A percentile compares a stretch with the other conserved stretches of the same genome.
Evolutionary conservation across 768 basidiomycete species (phyloP).

Genomic region (Russula vinacea): DNA sequence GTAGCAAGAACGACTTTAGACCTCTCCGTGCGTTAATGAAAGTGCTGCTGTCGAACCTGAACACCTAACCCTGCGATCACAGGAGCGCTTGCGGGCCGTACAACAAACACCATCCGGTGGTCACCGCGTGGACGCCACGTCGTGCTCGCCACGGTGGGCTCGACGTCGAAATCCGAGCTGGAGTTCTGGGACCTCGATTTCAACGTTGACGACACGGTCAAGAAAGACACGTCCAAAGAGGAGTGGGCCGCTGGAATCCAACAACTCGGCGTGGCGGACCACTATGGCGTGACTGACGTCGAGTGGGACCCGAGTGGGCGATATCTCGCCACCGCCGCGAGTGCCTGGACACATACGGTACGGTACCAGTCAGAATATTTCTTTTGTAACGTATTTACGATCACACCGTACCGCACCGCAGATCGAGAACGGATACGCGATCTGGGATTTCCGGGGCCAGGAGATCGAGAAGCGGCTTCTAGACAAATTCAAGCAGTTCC

Average conservation of each 20-base stretch:
- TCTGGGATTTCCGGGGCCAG: slow-evolving; percentile 99
- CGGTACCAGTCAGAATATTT: slow-evolving; percentile 30
- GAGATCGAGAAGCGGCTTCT: slow-evolving; percentile 84
- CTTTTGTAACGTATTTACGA: neutral
- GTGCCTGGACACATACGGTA: slow-evolving; percentile 93
- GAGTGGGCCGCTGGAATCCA: slow-evolving; percentile 90
- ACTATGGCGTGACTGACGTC: slow-evolving; percentile 95
- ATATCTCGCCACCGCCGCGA: slow-evolving; percentile 89
- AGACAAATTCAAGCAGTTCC: slow-evolving; percentile 97
- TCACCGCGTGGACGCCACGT: slow-evolving; percentile 95
- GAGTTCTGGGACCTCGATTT: slow-evolving; percentile 99
- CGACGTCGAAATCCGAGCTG: slow-evolving; percentile 90
- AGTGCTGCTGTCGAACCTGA: neutral
- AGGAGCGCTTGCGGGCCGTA: slow-evolving; percentile 78
- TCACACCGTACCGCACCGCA: slow-evolving; percentile 34
- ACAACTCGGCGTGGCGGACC: slow-evolving; percentile 80
- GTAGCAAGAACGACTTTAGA: slow-evolving; percentile 90
- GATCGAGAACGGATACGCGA: slow-evolving; percentile 94
- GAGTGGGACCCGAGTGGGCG: slow-evolving; percentile 99
- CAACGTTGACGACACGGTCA: slow-evolving; percentile 54
- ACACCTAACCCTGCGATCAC: slow-evolving; percentile 17
- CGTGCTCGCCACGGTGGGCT: slow-evolving; percentile 93
- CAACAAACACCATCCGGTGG: slow-evolving; percentile 94
- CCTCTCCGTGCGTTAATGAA: slow-evolving; percentile 60
- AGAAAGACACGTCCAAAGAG: slow-evolving; percentile 47